Conservation (phyloP, 169 alveolate genomes). For the Plasmodium gonderi region DNA sequence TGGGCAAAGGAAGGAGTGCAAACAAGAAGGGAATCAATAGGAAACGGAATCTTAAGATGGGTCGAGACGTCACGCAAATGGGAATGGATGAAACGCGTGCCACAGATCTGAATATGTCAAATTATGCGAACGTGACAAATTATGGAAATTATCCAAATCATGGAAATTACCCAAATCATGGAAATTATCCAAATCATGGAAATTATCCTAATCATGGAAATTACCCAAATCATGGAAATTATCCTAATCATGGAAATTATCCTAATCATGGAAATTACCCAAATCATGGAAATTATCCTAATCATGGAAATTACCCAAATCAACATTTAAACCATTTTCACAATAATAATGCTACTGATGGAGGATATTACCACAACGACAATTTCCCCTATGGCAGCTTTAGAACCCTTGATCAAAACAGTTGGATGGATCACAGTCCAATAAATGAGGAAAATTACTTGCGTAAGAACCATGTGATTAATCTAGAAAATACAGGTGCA, state of each 20-base stretch:
- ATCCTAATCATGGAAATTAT: no score
- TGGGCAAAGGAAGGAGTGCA: not conserved
- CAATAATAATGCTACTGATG: not conserved
- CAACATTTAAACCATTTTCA: not conserved
- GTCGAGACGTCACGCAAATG: not conserved
- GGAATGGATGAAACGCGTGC: not conserved
- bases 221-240: not conserved
- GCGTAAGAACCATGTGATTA: not conserved
- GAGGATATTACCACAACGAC: not conserved
- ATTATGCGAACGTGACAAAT: not conserved
- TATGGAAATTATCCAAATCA: not conserved
- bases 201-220: not conserved
- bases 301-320: not conserved
- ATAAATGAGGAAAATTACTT: not conserved
- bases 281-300: not conserved
- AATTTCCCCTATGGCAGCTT: not conserved
- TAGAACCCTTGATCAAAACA: not conserved
- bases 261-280: not conserved
- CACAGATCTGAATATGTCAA: not conserved
- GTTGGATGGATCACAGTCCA: not conserved
- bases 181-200: not conserved
- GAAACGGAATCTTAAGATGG: not conserved
- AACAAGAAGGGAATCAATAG: not conserved
- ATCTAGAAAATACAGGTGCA: not conserved
- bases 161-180: not conserved